Base-by-base conservation (phyloP, 805 yeast species). In the Spathaspora girioi region DNA sequence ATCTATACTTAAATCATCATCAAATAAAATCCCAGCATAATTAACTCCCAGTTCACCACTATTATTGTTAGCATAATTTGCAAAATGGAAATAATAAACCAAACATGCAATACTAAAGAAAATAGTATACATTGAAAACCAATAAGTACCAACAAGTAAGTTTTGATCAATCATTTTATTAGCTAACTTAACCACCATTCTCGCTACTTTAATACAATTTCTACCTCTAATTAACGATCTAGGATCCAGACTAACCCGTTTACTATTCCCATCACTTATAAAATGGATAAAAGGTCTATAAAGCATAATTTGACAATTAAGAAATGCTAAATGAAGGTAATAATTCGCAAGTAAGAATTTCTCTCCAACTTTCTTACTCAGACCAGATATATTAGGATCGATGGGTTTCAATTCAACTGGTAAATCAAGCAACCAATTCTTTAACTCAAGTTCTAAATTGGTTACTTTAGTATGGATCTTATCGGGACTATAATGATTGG, bases 221-320 rank as follows among this genome's bases (percentile, higher is more conserved):
- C 86, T 78, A 0, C 96, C 96, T 63, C 90, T 79, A 11, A 83
- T 82, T 38, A 84, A 75, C 15, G 91, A 86, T 52, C 83, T 75
- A 43, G 83, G 79, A 59, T 83, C 87, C 1, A 72, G 62, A 45
- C 62, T 60, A 31, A 62, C 56, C 19, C 40, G 20, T 18, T 17
- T 20, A 5, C 17, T 44, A 14, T 44, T 44, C 44, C 81, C 82
- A 47, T 87, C 83, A 32, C 89, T 80, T 49, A 87, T 79, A 64
- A 86, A 89, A 68, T 90, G 96, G 57, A 91, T 87, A 63, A 90
- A 91, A 1, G 97, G 97, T 47, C 96, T 79, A 61, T 90, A 91
- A 14, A 91, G 73, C 60, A 88, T 86, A 51, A 90, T 83, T 64
- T 87, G 87, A 50, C 90, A 88, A 62, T 89, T 89, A 46, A 87